Base-by-base conservation (phyloP, 2,329 filamentous ascomycete genomes). In the Fusarium armeniacum region DNA sequence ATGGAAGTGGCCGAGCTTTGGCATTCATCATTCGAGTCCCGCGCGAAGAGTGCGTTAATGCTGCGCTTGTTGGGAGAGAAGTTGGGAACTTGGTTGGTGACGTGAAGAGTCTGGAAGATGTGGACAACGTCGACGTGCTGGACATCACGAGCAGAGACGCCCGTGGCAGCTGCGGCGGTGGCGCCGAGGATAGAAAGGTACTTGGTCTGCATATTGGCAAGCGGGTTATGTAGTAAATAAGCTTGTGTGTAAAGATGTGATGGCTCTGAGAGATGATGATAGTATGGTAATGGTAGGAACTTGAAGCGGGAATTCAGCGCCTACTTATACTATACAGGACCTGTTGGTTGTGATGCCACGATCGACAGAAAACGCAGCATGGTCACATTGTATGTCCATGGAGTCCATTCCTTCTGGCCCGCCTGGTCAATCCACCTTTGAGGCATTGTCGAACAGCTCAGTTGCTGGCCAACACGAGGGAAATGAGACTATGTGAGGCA, bases 31-130 rank as follows among this genome's bases (percentile, higher is more conserved):
- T 51, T 12, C 5, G 45, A 26, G 24, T 45, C 62, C 28, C 62
- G 61, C 13, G 40, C 62, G 15, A 65, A 65, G 43, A 65, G 47
- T 9, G 61, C 62, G 5, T 61, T 50, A 28, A 59, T 12, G 20
- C n/a, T 32, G 50, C 62, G 67, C 67, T 70, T 70, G 46, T 70
- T 63, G 36, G 58, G 58, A 0, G 45, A 60, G 22, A 64, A 57
- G 30, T 33, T 52, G 58, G 58, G 40, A 3, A 56, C 51, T n/a
- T 69, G 62, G 16, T 55, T 35, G 28, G 38, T 44, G 33, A 68
- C 50, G 20, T 70, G 59, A 11, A 70, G 67, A 22, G 54, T 55
- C 58, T 70, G 47, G 12, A 70, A 30, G 58, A 68, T 50, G 54
- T 68, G 67, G 16, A 70, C 54, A 16, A 70, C 67, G 1, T 70